Base-by-base conservation (phyloP, 2,329 filamentous ascomycete species). In the Aspergillus sp. region DNA sequence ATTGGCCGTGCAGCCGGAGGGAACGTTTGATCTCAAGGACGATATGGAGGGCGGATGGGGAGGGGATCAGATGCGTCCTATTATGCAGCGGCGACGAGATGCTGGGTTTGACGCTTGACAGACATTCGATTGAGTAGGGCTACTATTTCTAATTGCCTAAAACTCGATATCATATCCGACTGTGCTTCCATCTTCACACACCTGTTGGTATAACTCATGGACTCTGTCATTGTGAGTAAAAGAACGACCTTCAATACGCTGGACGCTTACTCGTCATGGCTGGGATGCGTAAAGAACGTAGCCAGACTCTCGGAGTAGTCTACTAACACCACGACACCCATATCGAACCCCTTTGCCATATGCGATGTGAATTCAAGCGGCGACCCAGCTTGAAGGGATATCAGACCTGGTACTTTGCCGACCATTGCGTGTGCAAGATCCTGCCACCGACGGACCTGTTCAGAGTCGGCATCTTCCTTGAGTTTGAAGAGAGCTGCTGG, bases 21-120 rank as follows among this genome's bases (percentile, higher is more conserved):
- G 47, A 2, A 50, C 47, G 6, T 50, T 50, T 39, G 47, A 50
- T 39, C 47, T 50, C 1, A 50, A 50, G 17, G 47, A 50, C 24
- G 47, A 50, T 22, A 37, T 50, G 47, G 47, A 40, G 34, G 47
- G 24, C 13, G 47, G 47, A 50, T 50, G 47, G 47, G 47, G n/a
- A 6, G 47, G 47, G 11, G 33, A 50, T n/a, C 47, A 50, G 33
- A 13, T 50, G 34, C 30, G 47, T 11, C 47, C 47, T 8, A 50
- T 50, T 39, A 50, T 50, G 47, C 47, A 50, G 30, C 30, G 47
- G 30, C 47, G 47, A 24, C 47, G 47, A 2, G 33, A 37, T 20
- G 47, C 47, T 50, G 47, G 47, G 19, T 50, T 50, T 27, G 47
- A 50, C 39, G 47, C 47, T 13, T 20, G 20, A 20, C 20, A 20